Percentiles rank a stretch among this genome's conserved stretches.
Conservation (phyloP, 805 yeast species). For the Metschnikowia chrysomelidarum region DNA sequence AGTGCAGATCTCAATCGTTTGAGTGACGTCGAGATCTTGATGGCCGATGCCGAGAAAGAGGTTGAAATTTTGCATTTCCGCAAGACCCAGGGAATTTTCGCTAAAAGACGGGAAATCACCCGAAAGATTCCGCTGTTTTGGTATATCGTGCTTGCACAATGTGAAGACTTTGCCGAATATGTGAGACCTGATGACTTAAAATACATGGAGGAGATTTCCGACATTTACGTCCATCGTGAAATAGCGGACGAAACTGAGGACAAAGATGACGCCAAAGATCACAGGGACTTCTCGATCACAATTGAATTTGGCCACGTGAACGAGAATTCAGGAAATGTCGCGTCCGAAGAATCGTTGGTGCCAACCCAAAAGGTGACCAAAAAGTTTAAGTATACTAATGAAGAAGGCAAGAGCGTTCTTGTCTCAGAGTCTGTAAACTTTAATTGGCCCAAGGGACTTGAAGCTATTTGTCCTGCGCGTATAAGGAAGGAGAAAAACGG, state of each 20-base stretch:
- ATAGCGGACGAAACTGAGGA: conserved; percentile 29
- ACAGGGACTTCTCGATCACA: conserved; percentile 58
- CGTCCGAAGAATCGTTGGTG: too few species aligned
- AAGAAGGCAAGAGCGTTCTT: conserved; percentile 54
- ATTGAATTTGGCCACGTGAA: conserved; percentile 44
- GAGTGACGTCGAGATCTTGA: conserved; percentile 56
- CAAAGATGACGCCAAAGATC: conserved; percentile 30
- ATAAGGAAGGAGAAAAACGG: conserved; percentile 36
- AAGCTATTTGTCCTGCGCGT: conserved; percentile 51
- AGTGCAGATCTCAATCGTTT: conserved; percentile 38
- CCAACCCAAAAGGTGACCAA: conserved; percentile 62
- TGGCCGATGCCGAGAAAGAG: conserved; percentile 58
- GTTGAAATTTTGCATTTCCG: conserved; percentile 54
- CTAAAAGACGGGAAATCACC: conserved; percentile 52
- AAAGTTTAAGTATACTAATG: conserved; percentile 47
- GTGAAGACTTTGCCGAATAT: conserved; percentile 81
- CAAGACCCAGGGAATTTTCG: conserved; percentile 56
- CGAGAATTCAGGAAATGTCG: conserved; percentile 32
- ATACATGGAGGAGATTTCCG: conserved; percentile 63
- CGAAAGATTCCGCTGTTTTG: conserved; percentile 71
- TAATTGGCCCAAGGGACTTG: conserved; percentile 68
- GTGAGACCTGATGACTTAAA: conserved; percentile 74
- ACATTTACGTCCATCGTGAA: conserved; percentile 59
- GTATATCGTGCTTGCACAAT: conserved; percentile 82
- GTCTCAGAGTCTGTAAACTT: conserved; percentile 54